Base-by-base conservation (phyloP, 2,329 filamentous ascomycete genomes). In the Cucurbitaria berberidis region DNA sequence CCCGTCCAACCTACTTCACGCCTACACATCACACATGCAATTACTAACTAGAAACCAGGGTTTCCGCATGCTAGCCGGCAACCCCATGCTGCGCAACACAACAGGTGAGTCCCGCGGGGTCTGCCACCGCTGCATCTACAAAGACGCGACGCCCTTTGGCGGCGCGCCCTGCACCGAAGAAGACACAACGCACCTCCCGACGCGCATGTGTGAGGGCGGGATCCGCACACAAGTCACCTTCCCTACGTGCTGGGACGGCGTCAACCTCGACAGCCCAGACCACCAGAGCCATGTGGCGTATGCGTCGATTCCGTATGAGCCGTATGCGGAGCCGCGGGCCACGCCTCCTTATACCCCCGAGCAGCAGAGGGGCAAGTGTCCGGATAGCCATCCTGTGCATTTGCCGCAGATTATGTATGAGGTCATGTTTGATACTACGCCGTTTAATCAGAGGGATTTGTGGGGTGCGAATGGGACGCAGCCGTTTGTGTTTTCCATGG, bases 271-370 rank as follows among this genome's bases (percentile, higher is more conserved):
- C 62, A 81, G 81, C 8, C 52, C 68, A 0, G 80, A 87, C 69
- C 84, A 87, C 76, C 80, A 80, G 72, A 78, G 77, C 59, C 86
- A 80, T 62, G 76, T 79, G 5, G 68, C 76, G 8, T 80, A 79
- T 57, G 57, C 67, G 1, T 55, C 76, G 18, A 49, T 72, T 53
- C 57, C 70, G 41, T 69, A 63, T 41, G 66, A 70, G 47, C 67
- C 66, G 2, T 70, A 70, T 40, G 49, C 34, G 2, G 57, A 60
- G 3, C 66, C 67, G 2, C 32, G 59, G 0, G 50, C 62, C 5
- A 59, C 36, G 2, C 36, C 46, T 5, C 67, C 67, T 4, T 64
- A 65, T 38, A 68, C 60, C 11, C 60, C 63, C 1, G 57, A 48
- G 7, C 32, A 45, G 22, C 42, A 67, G 46, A 9, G 77, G 29